Evolutionary conservation across 371 early-diverging fungal genomes (phyloP).

Genomic region (Rhizopus delemar): DNA sequence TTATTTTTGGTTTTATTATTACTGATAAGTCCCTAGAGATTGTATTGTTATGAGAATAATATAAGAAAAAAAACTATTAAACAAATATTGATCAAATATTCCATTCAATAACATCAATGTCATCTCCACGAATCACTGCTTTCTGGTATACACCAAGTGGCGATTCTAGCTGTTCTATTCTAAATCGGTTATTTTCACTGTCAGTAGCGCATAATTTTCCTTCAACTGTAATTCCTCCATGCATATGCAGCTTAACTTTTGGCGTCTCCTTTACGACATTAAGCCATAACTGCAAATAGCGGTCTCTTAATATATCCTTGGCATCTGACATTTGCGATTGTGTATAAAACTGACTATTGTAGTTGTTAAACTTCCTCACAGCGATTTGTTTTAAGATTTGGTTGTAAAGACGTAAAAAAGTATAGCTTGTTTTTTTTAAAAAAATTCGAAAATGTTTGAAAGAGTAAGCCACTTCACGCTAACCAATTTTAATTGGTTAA

Average conservation of each 20-base stretch:
- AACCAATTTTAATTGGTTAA: too few species aligned
- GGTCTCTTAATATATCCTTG: constrained; percentile 31
- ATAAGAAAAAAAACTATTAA: neutral
- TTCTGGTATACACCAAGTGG: constrained; percentile 50
- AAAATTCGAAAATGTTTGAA: too few species aligned
- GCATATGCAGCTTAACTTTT: constrained; percentile 29
- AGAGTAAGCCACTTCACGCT: too few species aligned
- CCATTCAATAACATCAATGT: constrained; percentile 40
- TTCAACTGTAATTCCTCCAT: constrained; percentile 36
- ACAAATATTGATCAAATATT: neutral
- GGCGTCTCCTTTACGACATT: constrained; percentile 28
- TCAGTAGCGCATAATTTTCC: constrained; percentile 49
- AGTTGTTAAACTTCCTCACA: neutral
- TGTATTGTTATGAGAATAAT: too few species aligned
- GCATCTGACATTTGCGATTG: constrained; percentile 7
- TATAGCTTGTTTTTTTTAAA: too few species aligned
- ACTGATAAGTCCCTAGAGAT: too few species aligned
- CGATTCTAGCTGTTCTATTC: constrained; percentile 48
- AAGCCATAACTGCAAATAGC: constrained; percentile 51
- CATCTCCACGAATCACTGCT: constrained; percentile 55
- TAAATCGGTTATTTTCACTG: constrained; percentile 51
- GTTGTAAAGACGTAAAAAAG: too few species aligned
- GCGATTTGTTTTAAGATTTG: too few species aligned
- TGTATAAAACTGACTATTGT: neutral
- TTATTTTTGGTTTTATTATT: too few species aligned